A percentile compares a stretch with the other conserved stretches of the same genome.
These are phyloP conservation scores for Dipodascus geniculatus DNA, from an alignment of 805 yeast genomes.

Conservation along the genomic window DNA sequence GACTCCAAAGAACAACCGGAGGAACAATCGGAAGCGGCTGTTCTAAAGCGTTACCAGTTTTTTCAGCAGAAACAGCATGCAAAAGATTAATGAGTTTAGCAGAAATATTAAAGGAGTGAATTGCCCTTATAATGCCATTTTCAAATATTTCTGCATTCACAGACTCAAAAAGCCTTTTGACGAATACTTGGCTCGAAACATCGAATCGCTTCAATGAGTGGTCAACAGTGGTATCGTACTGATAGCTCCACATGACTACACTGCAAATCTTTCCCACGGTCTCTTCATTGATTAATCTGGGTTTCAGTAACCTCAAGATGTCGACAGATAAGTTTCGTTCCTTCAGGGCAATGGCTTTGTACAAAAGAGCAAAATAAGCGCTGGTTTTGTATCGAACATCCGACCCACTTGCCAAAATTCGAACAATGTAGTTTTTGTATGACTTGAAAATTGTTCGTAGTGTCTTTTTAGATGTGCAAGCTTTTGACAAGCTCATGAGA, in stretches of 20 bases:
- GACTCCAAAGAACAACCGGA: neutral
- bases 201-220: neutral
- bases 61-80: neutral
- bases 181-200: neutral
- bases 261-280: neutral
- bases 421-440: neutral
- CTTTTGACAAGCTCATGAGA: neutral
- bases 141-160: neutral
- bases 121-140: neutral
- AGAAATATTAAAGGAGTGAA: neutral
- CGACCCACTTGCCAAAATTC: neutral
- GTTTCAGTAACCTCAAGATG: neutral
- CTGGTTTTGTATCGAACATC: neutral
- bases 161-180: neutral
- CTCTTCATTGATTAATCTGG: neutral
- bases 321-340: neutral
- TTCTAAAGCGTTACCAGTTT: neutral
- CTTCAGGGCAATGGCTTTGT: neutral
- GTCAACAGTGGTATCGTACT: neutral
- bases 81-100: neutral
- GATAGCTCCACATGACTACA: neutral
- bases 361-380: neutral
- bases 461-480: neutral
- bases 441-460: neutral
- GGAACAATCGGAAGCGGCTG: neutral